These are phyloP conservation scores for Hordeum marinum DNA, from an alignment of 176 grass and related monocot species.

Conservation along the genomic window DNA sequence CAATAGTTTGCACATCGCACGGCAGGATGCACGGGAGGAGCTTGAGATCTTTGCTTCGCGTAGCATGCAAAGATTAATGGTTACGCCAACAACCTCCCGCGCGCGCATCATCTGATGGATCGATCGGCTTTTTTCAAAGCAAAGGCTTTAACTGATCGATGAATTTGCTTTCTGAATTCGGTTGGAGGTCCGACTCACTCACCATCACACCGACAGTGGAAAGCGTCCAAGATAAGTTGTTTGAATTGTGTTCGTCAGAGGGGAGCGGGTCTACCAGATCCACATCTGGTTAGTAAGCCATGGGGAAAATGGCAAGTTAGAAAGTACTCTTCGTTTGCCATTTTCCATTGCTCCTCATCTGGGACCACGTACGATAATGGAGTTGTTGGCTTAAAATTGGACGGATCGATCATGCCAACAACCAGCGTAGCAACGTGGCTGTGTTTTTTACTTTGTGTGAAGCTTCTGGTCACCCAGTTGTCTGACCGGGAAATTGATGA, in stretches of 20 bases:
- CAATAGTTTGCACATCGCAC: neutral
- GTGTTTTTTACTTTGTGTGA: neutral
- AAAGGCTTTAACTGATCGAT: neutral
- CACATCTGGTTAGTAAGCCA: neutral
- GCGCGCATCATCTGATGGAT: neutral
- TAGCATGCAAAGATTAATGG: neutral
- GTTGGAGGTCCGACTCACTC: neutral
- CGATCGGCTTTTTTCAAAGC: neutral
- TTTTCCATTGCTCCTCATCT: neutral
- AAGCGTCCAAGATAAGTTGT: neutral
- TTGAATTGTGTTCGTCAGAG: neutral
- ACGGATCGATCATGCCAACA: neutral
- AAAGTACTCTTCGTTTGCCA: neutral
- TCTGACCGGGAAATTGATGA: neutral
- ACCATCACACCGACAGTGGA: neutral
- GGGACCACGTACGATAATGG: neutral
- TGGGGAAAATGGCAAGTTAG: neutral
- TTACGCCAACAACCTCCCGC: slow-evolving; percentile 10
- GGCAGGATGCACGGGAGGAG: neutral
- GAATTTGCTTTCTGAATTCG: neutral
- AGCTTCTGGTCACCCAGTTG: neutral
- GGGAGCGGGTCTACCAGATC: neutral
- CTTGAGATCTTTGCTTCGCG: neutral
- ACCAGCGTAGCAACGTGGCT: neutral
- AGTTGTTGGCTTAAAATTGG: neutral